Base-by-base conservation (phyloP, 495 filamentous ascomycete species). In the Aspergillus olivimuriae region DNA sequence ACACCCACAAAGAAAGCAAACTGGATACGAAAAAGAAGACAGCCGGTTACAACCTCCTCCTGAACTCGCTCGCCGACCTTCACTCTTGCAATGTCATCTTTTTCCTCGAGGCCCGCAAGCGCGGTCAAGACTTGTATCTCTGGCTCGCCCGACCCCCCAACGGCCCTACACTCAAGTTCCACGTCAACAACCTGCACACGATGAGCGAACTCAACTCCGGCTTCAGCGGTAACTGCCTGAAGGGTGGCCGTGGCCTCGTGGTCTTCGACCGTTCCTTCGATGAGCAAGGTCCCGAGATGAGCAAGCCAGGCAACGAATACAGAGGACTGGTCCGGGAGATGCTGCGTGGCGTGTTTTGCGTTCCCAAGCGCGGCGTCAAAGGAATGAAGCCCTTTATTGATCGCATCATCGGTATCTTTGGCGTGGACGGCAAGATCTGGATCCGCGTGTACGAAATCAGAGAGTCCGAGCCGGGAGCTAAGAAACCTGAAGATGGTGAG, bases 21-120 rank as follows among this genome's bases (percentile, higher is more conserved):
- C 80, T 95, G 39, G 91, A 97, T 55, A 92, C 90, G 30, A 96
- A 97, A 65, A 90, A 89, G 41, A 89, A 94, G 55, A 66, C 69
- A 4, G 60, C 67, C 28, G 68, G 68, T n/a, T 73, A 73, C 48
- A 83, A 95, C 46, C 82, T 86, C 63, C 81, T 95, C 55, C 78
- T 99, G 6, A 97, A 97, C 70, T 91, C 95, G 61, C 81, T 97
- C 12, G 92, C 92, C 30, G 91, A 99, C 52, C 79, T 99, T 15
- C 94, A 96, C 74, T 97, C 95, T 53, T 96, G 91, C 80, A 99
- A 99, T 69, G 92, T 96, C 64, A 82, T 97, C 39, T 75, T 95
- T 48, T 99, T 95, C 69, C 92, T 96, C 61, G 92, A 98, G 69
- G 92, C 89, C 41, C 74, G 89, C 48, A 98, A 97, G 67, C 68